Percentiles rank a stretch among this genome's conserved stretches.
Evolutionary conservation across 306 rosid species (phyloP).

Genomic region (Hippophae rhamnoides): DNA sequence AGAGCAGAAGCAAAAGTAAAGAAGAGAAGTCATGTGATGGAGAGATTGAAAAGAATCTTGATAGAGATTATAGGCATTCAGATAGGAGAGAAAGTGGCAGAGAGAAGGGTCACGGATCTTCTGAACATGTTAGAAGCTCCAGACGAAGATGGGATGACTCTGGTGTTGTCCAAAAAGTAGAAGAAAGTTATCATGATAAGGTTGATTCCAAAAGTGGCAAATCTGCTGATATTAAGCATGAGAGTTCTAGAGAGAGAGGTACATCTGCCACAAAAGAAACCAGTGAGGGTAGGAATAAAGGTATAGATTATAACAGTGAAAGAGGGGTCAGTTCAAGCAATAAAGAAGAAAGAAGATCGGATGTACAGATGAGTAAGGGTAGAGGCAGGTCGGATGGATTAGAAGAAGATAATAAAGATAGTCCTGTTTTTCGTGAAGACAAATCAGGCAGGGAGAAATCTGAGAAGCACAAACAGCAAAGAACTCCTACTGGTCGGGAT

Average conservation of each 20-base stretch:
- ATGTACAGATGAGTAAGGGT: conserved; percentile 62
- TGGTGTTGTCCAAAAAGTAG: conserved; percentile 39
- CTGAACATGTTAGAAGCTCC: conserved; percentile 54
- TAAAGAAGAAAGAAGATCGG: conserved; percentile 64
- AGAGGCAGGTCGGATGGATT: conserved; percentile 44
- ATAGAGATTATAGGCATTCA: conserved; percentile 46
- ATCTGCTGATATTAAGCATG: conserved; percentile 49
- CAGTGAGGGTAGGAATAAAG: conserved; percentile 48
- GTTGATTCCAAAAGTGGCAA: conserved; percentile 40
- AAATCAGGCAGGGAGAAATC: conserved; percentile 43
- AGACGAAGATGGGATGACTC: conserved; percentile 95
- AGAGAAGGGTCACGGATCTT: conserved; percentile 67
- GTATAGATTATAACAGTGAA: conserved; percentile 41
- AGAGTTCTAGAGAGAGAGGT: conserved; percentile 54
- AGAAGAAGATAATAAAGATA: conserved; percentile 46
- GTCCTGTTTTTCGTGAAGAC: conserved; percentile 45
- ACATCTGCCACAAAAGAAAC: conserved; percentile 57
- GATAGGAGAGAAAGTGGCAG: conserved; percentile 56
- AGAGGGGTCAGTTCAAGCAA: conserved; percentile 41
- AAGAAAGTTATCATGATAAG: conserved; percentile 48
- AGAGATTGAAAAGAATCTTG: conserved; percentile 41
- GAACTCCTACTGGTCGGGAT: conserved; percentile 41
- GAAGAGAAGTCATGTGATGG: conserved; percentile 41
- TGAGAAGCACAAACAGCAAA: conserved; percentile 66
- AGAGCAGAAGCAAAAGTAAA: conserved; percentile 38